phyloP scores from a whole-genome alignment of 2,329 filamentous ascomycete species.

The Dothidotthia symphoricarpi region DNA sequence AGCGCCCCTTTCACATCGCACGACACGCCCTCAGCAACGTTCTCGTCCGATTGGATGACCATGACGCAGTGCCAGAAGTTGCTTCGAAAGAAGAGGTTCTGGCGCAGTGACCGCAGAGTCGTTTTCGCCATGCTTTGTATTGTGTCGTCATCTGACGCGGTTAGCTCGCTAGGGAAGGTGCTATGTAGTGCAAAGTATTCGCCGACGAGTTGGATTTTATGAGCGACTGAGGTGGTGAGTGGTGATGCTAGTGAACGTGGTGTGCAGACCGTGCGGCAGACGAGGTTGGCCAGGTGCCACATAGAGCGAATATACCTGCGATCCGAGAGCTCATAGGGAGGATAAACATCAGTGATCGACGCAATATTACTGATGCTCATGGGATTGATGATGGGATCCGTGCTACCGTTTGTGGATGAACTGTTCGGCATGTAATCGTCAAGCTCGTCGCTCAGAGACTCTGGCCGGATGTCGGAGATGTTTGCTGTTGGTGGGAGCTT shows the following conservation, averaged over 20 bases:
- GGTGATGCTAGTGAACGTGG: conserved; percentile 72
- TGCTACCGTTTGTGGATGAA: conserved; percentile 42
- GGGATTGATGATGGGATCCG: conserved; percentile 48
- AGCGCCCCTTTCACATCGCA: conserved; percentile 66
- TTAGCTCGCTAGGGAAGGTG: conserved; percentile 69
- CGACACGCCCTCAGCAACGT: conserved; percentile 52
- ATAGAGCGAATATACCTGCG: conserved; percentile 67
- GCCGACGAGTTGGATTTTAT: conserved; percentile 67
- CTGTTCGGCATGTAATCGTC: conserved; percentile 65
- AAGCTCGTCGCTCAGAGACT: conserved; percentile 67
- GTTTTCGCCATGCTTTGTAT: conserved; percentile 58
- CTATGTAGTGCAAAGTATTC: conserved; percentile 70
- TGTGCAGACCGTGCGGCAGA: conserved; percentile 73
- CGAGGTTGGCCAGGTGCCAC: conserved; percentile 75
- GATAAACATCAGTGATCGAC: conserved; percentile 39
- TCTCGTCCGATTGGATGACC: conserved; percentile 72
- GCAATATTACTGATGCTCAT: conserved; percentile 54
- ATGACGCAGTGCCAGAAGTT: conserved; percentile 83
- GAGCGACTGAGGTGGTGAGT: conserved; percentile 64
- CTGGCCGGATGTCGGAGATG: conserved; percentile 75
- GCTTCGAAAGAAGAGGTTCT: conserved; percentile 75
- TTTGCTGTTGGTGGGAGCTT: conserved; percentile 75
- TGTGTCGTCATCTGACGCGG: conserved; percentile 63
- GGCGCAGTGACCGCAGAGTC: conserved; percentile 66
- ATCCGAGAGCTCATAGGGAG: conserved; percentile 41